These are phyloP conservation scores for Ogataea parapolymorpha DNA, from an alignment of 805 yeast genomes.

Conservation along the genomic window DNA sequence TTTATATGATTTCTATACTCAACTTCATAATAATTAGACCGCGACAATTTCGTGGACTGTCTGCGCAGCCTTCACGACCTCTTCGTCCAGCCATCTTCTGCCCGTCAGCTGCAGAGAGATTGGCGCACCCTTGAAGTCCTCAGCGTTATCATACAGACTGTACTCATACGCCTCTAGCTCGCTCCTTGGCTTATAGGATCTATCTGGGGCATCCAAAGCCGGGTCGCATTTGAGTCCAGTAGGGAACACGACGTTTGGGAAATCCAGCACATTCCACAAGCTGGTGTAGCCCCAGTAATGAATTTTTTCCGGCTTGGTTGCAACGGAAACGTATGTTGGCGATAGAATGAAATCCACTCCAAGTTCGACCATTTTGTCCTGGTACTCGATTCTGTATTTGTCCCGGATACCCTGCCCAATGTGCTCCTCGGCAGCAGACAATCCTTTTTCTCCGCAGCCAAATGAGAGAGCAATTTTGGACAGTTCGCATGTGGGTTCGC, in stretches of 20 bases:
- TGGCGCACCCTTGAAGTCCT: constrained; percentile 42
- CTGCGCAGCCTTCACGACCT: constrained; percentile 43
- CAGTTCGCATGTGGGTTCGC: constrained; percentile 62
- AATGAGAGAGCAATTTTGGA: constrained; percentile 50
- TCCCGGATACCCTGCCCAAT: constrained; percentile 49
- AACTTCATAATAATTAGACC: too few relatives aligned
- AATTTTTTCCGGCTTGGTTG: constrained; percentile 57
- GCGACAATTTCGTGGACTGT: constrained; percentile 33
- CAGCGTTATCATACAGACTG: constrained; percentile 33
- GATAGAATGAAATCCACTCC: constrained; percentile 60
- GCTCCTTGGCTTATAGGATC: constrained; percentile 18
- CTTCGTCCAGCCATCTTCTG: constrained; percentile 49
- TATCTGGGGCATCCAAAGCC: constrained; percentile 21
- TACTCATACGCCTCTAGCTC: constrained; percentile 34
- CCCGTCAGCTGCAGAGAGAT: constrained; percentile 50
- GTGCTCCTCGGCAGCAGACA: constrained; percentile 46
- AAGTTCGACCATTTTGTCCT: constrained; percentile 44
- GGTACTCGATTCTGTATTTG: constrained; percentile 47
- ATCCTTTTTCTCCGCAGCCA: constrained; percentile 52
- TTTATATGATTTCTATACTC: too few relatives aligned
- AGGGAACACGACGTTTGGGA: constrained; percentile 60
- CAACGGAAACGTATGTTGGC: constrained; percentile 64
- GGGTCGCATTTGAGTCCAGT: constrained; percentile 51
- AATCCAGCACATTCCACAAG: constrained; percentile 64
- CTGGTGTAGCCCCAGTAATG: constrained; percentile 75